Percentiles rank a stretch among this genome's conserved stretches.
phyloP scores from a whole-genome alignment of 768 basidiomycete species.

The Collybia sordida region DNA sequence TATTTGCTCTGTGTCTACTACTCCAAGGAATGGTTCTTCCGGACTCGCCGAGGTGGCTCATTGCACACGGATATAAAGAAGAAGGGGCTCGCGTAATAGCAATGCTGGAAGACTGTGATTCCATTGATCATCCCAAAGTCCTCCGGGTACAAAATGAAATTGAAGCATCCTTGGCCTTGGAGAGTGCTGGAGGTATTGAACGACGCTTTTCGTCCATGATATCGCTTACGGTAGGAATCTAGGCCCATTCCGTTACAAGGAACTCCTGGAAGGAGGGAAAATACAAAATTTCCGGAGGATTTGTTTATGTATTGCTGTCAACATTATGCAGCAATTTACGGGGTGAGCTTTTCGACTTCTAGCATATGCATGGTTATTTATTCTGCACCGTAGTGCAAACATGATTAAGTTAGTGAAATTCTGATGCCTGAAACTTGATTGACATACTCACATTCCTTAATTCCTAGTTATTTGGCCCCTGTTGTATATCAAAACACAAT shows the following conservation, averaged over 20 bases:
- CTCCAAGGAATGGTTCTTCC: constrained; percentile 33
- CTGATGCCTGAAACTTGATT: not conserved
- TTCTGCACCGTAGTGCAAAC: constrained; percentile 31
- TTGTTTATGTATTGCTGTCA: constrained; percentile 35
- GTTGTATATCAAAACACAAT: constrained; percentile 42
- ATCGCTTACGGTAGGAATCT: too few species aligned
- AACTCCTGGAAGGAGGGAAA: constrained; percentile 33
- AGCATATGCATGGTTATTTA: too few species aligned
- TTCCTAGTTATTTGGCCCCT: constrained; percentile 34
- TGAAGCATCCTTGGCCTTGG: constrained; percentile 31
- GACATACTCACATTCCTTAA: not conserved
- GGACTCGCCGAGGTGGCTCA: constrained; percentile 40
- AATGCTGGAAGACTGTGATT: constrained; percentile 30
- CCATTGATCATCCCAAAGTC: constrained; percentile 31
- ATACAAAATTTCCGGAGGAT: constrained; percentile 37
- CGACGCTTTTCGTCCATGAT: not conserved
- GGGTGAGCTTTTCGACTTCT: constrained; percentile 18
- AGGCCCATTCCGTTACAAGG: constrained; percentile 34
- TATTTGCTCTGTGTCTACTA: constrained; percentile 37
- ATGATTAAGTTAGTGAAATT: constrained; percentile 33
- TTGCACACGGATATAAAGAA: constrained; percentile 33
- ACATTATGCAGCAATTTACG: constrained; percentile 44
- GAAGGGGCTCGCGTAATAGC: constrained; percentile 35
- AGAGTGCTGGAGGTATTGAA: constrained; percentile 33
- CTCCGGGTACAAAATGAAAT: constrained; percentile 32